A percentile compares a stretch with the other conserved stretches of the same genome.
Conservation (phyloP, 768 basidiomycete genomes). For the Gymnopilus dilepis region DNA sequence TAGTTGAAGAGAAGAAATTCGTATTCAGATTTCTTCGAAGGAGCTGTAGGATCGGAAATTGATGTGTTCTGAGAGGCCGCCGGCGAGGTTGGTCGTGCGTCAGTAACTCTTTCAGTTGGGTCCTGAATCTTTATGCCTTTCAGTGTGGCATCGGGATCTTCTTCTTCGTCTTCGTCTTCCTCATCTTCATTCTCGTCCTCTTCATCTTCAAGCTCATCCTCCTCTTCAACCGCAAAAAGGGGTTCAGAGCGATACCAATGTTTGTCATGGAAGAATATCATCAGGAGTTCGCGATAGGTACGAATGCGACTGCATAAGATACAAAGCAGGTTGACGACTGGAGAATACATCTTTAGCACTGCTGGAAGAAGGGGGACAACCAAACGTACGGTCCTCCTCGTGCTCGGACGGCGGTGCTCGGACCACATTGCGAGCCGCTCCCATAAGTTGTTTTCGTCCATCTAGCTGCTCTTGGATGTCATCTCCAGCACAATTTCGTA, state of each 20-base stretch:
- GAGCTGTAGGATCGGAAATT: conserved; percentile 50
- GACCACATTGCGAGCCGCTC: conserved; percentile 76
- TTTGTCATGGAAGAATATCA: conserved; percentile 98
- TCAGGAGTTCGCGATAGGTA: conserved; percentile 85
- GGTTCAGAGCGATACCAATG: conserved; percentile 84
- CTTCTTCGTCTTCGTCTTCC: conserved; percentile 60
- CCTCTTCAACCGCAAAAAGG: conserved; percentile 76
- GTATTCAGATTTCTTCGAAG: conserved; percentile 78
- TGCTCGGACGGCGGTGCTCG: conserved; percentile 84
- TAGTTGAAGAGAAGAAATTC: conserved; percentile 97
- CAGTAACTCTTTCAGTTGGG: conserved; percentile 9
- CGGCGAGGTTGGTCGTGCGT: conserved; percentile 53
- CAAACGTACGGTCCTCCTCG: conserved; percentile 77
- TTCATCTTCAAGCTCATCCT: conserved; percentile 69
- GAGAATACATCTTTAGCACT: conserved; percentile 12
- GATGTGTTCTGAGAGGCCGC: conserved; percentile 64
- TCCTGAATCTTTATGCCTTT: conserved; percentile 24
- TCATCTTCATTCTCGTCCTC: conserved; percentile 51
- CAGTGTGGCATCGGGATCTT: conserved; percentile 38
- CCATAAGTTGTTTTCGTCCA: conserved; percentile 75
- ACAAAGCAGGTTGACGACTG: conserved; percentile 92
- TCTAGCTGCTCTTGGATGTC: conserved; percentile 89
- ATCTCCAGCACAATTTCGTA: conserved; percentile 90
- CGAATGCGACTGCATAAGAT: conserved; percentile 92
- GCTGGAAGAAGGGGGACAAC: not conserved